Base-by-base conservation (phyloP, 139 green algal genomes). In the Astrephomene gubernaculifera region DNA sequence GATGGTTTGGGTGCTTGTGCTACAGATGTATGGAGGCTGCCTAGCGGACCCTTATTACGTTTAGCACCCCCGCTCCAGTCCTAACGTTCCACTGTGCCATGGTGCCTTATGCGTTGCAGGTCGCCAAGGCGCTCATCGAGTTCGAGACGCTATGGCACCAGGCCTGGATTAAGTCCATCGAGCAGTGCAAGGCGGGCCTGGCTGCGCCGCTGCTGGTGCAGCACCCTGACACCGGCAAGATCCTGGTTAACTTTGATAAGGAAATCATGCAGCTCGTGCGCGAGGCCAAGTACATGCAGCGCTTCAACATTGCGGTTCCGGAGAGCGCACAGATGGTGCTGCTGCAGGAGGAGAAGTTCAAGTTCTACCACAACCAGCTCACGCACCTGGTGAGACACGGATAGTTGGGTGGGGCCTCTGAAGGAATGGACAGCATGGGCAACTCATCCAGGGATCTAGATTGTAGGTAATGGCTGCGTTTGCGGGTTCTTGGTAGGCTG, bases 121-220 rank as follows among this genome's bases (percentile, higher is more conserved):
- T 96, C 4, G 93, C 94, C 63, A 94, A 94, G 88, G 94, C 94
- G 25, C 92, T 98, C 49, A 92, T 98, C 22, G 95, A 98, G 91
- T 99, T 98, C 92, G 96, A 99, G 90, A 93, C 89, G 38, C 91
- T 99, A 21, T 98, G 94, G 95, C 91, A 97, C 78, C 86, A 94
- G 85, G 88, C 88, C 3, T 92, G 88, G 88, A 87, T 92, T 73
- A 78, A 86, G 61, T 86, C 69, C 72, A 95, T 95, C 69, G 91
- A 96, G 72, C 87, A 90, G 68, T 90, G 92, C 88, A 95, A 96
- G 86, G 92, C 93, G 5, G 94, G 94, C 29, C 91, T 99, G 86
- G 82, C 94, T 24, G 92, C 93, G 27, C 95, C 96, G 22, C 87
- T 99, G 71, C 92, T 99, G 44, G 92, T 97, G 41, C 84, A 93